phyloP scores from a whole-genome alignment of 495 filamentous ascomycete species.

The Daldinia loculata region DNA sequence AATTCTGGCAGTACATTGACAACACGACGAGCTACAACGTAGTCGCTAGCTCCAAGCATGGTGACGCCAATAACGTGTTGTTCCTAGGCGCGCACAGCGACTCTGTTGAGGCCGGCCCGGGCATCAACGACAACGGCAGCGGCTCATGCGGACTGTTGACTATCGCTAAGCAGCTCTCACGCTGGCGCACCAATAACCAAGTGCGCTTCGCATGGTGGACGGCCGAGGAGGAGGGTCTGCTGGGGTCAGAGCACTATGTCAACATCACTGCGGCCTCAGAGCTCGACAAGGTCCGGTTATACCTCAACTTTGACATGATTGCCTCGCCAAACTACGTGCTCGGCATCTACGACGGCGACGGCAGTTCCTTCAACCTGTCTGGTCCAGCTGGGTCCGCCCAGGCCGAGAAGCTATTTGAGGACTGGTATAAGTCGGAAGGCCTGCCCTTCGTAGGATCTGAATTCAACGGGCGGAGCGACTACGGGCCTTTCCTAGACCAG shows the following conservation, averaged over 20 bases:
- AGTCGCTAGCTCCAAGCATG: slow-evolving; percentile 71
- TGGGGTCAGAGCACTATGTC: slow-evolving; percentile 72
- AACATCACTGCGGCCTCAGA: slow-evolving; percentile 47
- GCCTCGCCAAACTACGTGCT: slow-evolving; percentile 75
- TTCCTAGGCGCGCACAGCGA: slow-evolving; percentile 73
- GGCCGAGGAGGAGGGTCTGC: slow-evolving; percentile 70
- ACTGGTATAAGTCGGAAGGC: slow-evolving; percentile 61
- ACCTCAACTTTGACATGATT: slow-evolving; percentile 85
- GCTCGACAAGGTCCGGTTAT: slow-evolving; percentile 66
- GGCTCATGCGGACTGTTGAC: slow-evolving; percentile 71
- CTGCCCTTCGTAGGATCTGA: slow-evolving; percentile 58
- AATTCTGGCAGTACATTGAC: slow-evolving; percentile 43
- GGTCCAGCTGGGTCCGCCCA: slow-evolving; percentile 71
- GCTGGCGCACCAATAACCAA: slow-evolving; percentile 68
- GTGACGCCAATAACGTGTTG: slow-evolving; percentile 70
- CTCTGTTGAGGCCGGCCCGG: slow-evolving; percentile 69
- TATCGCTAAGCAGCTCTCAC: slow-evolving; percentile 66
- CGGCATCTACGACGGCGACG: slow-evolving; percentile 77
- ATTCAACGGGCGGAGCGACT: slow-evolving; percentile 74
- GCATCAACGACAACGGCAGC: slow-evolving; percentile 76
- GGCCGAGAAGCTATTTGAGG: slow-evolving; percentile 69
- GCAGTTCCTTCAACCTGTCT: slow-evolving; percentile 65
- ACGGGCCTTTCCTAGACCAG: slow-evolving; percentile 70
- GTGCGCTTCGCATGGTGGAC: slow-evolving; percentile 77
- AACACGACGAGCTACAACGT: slow-evolving; percentile 67